Conservation (phyloP, 1,284 basidiomycete species). For the Pseudozyma thailandica region DNA sequence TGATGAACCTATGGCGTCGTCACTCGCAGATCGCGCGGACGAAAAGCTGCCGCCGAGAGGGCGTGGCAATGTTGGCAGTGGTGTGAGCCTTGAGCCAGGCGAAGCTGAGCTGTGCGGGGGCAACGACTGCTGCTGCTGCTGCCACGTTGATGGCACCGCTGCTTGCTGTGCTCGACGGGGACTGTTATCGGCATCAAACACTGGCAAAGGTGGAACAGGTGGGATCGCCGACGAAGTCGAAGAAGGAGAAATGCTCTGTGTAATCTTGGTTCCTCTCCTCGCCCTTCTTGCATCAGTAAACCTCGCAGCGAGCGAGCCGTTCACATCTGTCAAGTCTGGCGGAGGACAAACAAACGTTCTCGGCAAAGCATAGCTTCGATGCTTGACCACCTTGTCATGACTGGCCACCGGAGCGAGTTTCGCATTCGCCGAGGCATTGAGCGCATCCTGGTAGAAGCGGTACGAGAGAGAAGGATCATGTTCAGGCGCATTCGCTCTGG, state of each 20-base stretch:
- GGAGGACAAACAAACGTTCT: conserved; percentile 29
- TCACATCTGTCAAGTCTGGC: conserved; percentile 19
- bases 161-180: conserved; percentile 4
- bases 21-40: conserved; percentile 21
- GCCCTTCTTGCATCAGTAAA: neutral
- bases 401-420: conserved; percentile 32
- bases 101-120: conserved; percentile 5
- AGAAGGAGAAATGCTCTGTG: neutral
- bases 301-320: conserved; percentile 5
- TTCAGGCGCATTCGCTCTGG: conserved; percentile 30
- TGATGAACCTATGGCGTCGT: conserved; percentile 9
- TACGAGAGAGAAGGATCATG: conserved; percentile 39
- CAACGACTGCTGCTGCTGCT: neutral
- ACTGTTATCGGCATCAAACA: conserved; percentile 10
- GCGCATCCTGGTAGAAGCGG: conserved; percentile 50
- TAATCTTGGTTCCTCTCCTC: neutral
- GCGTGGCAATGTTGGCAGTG: neutral
- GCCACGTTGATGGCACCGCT: conserved; percentile 1
- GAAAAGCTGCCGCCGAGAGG: conserved; percentile 8
- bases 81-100: conserved; percentile 1
- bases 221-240: neutral
- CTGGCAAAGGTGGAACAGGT: conserved; percentile 4
- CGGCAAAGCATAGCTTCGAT: conserved; percentile 33
- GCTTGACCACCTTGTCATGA: conserved; percentile 29
- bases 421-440: conserved; percentile 25